phyloP scores from a whole-genome alignment of 169 alveolate species.

The Plasmodium falciparum region DNA sequence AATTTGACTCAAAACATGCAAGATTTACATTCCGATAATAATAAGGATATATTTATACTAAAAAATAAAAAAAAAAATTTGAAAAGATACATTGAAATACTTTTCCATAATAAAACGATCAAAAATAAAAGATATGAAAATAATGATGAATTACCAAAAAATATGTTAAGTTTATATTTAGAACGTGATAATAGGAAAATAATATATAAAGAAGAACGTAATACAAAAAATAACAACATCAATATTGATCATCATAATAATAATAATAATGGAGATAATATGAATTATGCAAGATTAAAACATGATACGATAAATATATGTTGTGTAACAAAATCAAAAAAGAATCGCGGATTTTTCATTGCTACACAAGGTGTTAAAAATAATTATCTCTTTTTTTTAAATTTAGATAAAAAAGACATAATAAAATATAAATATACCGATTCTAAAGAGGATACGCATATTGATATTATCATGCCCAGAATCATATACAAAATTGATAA shows the following conservation, averaged over 20 bases:
- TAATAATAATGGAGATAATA: neutral
- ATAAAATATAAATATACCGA: neutral
- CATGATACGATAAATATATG: slow-evolving; percentile 20
- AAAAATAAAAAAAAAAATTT: slow-evolving; percentile 34
- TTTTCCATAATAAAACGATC: slow-evolving; percentile 3
- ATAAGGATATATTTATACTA: neutral
- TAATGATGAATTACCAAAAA: neutral
- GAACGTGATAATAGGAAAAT: slow-evolving; percentile 23
- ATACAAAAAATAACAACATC: slow-evolving; percentile 17
- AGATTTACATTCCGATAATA: neutral
- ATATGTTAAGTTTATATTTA: slow-evolving; percentile 18
- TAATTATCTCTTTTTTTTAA: slow-evolving; percentile 34
- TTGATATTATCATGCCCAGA: slow-evolving; percentile 9
- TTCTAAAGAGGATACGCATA: neutral
- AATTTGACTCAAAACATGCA: slow-evolving; percentile 11
- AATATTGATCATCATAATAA: neutral
- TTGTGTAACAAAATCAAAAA: slow-evolving; percentile 24
- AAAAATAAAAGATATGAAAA: slow-evolving; percentile 12
- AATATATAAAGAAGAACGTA: slow-evolving; percentile 26
- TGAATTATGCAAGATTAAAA: neutral
- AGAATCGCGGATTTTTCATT: slow-evolving; percentile 20
- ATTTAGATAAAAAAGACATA: slow-evolving; percentile 1
- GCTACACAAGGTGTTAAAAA: slow-evolving; percentile 43
- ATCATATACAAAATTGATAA: slow-evolving; percentile 28
- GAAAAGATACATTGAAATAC: slow-evolving; percentile 28